These are phyloP conservation scores for Fusarium sp. DNA, from an alignment of 2,329 filamentous ascomycete genomes.

Conservation along the genomic window DNA sequence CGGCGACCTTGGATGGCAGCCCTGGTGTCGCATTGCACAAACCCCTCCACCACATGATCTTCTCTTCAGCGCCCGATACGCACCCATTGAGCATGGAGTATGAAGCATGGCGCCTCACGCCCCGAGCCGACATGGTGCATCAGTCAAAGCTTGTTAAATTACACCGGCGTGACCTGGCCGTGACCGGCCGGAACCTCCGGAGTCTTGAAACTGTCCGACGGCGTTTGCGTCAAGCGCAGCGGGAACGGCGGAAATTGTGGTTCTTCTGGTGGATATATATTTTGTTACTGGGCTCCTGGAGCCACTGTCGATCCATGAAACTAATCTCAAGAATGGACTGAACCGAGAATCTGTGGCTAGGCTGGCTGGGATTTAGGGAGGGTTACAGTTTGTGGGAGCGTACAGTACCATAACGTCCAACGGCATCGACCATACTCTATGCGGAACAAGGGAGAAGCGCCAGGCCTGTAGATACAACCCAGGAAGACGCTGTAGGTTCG, in stretches of 20 bases:
- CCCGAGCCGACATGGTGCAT: not conserved
- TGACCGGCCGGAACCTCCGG: not conserved
- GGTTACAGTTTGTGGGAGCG: not conserved
- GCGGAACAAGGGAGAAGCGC: not conserved
- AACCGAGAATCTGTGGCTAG: not conserved
- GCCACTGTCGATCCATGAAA: not conserved
- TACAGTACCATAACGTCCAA: not conserved
- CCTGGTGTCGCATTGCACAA: not conserved
- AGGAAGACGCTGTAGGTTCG: not conserved
- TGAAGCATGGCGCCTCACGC: not conserved
- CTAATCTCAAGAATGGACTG: not conserved
- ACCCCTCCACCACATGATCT: not conserved
- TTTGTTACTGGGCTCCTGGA: not conserved
- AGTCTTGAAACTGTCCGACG: not conserved
- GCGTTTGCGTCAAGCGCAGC: not conserved
- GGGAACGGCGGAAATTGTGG: not conserved
- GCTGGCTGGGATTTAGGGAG: not conserved
- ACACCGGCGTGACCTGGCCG: not conserved
- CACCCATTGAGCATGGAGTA: not conserved
- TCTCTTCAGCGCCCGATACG: not conserved
- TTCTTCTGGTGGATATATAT: not conserved
- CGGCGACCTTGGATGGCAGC: not conserved
- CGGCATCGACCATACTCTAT: not conserved
- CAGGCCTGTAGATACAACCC: not conserved
- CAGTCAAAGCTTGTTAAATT: not conserved